A percentile compares a stretch with the other conserved stretches of the same genome.
Conservation (phyloP, 2,329 filamentous ascomycete species). For the Xylariaceae sp. region DNA sequence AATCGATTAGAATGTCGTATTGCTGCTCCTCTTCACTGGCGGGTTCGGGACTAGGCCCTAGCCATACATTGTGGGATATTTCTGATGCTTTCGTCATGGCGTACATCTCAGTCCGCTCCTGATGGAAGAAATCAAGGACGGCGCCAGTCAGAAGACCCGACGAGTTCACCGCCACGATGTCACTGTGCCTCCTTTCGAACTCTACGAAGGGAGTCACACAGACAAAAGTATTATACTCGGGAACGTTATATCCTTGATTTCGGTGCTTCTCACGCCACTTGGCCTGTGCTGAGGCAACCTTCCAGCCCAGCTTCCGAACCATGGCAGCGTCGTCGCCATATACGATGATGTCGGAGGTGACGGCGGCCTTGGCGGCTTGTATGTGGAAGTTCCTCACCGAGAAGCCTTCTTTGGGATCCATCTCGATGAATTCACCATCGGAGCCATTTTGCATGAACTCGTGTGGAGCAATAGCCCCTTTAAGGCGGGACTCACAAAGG, state of each 20-base stretch:
- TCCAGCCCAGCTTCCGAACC: conserved; percentile 68
- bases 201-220: conserved; percentile 67
- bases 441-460: conserved; percentile 70
- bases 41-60: conserved; percentile 83
- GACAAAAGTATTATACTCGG: conserved; percentile 86
- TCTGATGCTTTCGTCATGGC: conserved; percentile 88
- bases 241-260: conserved; percentile 57
- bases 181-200: conserved; percentile 72
- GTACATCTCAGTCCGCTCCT: conserved; percentile 92
- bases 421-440: conserved; percentile 73
- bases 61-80: conserved; percentile 87
- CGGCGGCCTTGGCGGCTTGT: conserved; percentile 84
- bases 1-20: conserved; percentile 89
- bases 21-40: conserved; percentile 60
- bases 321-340: conserved; percentile 77
- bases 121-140: conserved; percentile 86
- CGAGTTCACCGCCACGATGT: conserved; percentile 78
- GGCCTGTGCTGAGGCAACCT: conserved; percentile 76
- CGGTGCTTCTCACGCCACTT: conserved; percentile 73
- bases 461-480: conserved; percentile 82
- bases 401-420: conserved; percentile 88
- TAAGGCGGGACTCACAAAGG: conserved; percentile 74
- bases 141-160: conserved; percentile 74
- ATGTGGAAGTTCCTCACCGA: conserved; percentile 98
- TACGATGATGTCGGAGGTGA: conserved; percentile 88